phyloP scores from a whole-genome alignment of 345 rosid species.

The Camelina laxa region DNA sequence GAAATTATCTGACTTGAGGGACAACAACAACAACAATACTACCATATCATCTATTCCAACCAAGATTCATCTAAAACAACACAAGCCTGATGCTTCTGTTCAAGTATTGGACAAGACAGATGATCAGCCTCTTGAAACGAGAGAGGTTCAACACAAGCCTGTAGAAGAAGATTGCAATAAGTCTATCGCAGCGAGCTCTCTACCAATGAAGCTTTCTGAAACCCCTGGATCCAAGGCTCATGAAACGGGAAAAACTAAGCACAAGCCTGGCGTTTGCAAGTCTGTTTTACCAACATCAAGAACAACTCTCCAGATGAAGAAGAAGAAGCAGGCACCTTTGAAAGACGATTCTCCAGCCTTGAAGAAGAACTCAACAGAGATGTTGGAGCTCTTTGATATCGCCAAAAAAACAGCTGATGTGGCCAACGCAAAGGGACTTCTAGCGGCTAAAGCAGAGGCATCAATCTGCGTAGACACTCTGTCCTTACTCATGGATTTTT shows the following conservation, averaged over 20 bases:
- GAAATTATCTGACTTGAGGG: too few relatives aligned
- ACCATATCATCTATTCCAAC: too few relatives aligned
- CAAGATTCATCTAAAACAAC: too few relatives aligned
- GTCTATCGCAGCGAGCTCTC: neutral
- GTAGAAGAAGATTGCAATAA: neutral
- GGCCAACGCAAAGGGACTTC: slow-evolving; percentile 15
- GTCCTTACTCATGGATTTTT: neutral
- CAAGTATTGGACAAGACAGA: neutral
- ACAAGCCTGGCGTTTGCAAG: neutral
- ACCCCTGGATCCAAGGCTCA: neutral
- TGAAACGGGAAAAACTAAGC: too few relatives aligned
- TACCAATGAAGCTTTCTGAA: neutral
- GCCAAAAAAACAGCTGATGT: slow-evolving; percentile 12
- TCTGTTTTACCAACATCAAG: neutral
- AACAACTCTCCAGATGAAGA: neutral
- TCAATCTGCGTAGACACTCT: slow-evolving; percentile 17
- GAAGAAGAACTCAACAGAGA: neutral
- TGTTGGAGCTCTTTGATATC: neutral
- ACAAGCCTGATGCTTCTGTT: too few relatives aligned
- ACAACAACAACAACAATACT: too few relatives aligned
- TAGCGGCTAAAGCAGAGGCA: neutral
- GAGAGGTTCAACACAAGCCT: neutral
- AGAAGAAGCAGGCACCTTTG: neutral
- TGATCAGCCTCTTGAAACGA: neutral
- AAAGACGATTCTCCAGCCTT: neutral